These are phyloP conservation scores for Coemansia nantahalensis DNA, from an alignment of 192 early-diverging fungal species.

Conservation along the genomic window DNA sequence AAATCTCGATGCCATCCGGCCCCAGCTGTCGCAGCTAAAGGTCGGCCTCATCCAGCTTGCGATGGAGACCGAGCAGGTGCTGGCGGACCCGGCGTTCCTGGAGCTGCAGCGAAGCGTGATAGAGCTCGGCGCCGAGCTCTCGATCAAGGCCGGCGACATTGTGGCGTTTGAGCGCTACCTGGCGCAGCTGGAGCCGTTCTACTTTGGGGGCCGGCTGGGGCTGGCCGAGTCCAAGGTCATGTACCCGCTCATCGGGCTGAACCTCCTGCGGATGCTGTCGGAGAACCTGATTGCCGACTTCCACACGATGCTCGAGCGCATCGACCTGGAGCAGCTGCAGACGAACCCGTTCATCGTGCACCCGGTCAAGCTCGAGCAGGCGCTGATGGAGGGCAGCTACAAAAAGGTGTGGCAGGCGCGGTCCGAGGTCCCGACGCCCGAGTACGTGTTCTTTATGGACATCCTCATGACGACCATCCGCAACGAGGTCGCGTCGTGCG, in stretches of 20 bases:
- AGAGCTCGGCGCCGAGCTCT: constrained; percentile 88
- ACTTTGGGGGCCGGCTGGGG: constrained; percentile 60
- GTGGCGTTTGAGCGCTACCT: constrained; percentile 95
- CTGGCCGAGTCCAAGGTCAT: constrained; percentile 77
- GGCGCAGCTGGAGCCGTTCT: constrained; percentile 86
- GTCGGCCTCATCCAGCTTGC: constrained; percentile 36
- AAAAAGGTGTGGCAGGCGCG: constrained; percentile 95
- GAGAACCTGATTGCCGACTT: constrained; percentile 98
- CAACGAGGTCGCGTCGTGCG: constrained; percentile 93
- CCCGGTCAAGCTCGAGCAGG: constrained; percentile 92
- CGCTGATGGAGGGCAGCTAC: constrained; percentile 96
- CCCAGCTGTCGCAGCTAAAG: constrained; percentile 50
- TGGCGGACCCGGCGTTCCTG: constrained; percentile 30
- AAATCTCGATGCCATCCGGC: constrained; percentile 33
- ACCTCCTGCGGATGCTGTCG: constrained; percentile 87
- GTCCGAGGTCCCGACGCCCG: constrained; percentile 82
- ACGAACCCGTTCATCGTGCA: constrained; percentile 85
- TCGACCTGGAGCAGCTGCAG: constrained; percentile 77
- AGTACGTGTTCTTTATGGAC: constrained; percentile 93
- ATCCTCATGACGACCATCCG: constrained; percentile 92
- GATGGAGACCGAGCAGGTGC: constrained; percentile 26
- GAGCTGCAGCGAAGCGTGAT: constrained; percentile 55
- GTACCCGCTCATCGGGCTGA: constrained; percentile 89
- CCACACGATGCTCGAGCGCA: constrained; percentile 92
- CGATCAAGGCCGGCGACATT: constrained; percentile 84